These are phyloP conservation scores for Aspergillus affinis DNA, from an alignment of 495 filamentous ascomycete genomes.

Conservation along the genomic window DNA sequence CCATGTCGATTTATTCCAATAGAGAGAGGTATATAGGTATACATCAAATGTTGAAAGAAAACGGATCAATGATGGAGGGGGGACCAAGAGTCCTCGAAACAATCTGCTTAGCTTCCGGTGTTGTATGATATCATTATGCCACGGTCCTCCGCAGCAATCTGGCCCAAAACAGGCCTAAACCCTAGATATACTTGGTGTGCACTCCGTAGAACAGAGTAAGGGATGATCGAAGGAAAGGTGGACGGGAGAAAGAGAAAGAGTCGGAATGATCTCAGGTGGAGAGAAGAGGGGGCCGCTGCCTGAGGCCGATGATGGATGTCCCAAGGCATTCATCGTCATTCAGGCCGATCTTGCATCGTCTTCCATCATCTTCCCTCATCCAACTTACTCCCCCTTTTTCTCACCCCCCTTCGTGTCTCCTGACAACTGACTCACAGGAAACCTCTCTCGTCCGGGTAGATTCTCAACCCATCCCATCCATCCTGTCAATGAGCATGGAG, in stretches of 20 bases:
- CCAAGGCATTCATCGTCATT: slow-evolving; percentile 1
- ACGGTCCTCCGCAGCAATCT: not conserved
- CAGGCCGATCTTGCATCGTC: not conserved
- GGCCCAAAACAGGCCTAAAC: not conserved
- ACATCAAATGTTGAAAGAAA: not conserved
- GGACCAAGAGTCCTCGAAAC: no score
- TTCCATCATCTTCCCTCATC: slow-evolving; percentile 1
- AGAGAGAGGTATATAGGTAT: not conserved
- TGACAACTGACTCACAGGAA: slow-evolving; percentile 8
- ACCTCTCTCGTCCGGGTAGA: not conserved
- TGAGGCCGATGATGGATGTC: slow-evolving; percentile 2
- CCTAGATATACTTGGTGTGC: not conserved
- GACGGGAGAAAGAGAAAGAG: not conserved
- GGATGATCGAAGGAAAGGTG: not conserved
- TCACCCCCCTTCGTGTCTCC: not conserved
- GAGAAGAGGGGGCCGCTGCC: not conserved
- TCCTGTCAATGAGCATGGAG: slow-evolving; percentile 3
- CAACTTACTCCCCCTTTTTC: not conserved
- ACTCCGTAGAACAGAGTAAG: not conserved
- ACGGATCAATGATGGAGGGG: not conserved
- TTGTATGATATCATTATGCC: not conserved
- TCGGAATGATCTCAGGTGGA: not conserved
- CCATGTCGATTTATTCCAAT: not conserved
- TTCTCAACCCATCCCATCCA: slow-evolving; percentile 2
- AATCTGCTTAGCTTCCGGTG: no score